Conservation (phyloP, 768 basidiomycete species). For the Hygrocybe punicea region DNA sequence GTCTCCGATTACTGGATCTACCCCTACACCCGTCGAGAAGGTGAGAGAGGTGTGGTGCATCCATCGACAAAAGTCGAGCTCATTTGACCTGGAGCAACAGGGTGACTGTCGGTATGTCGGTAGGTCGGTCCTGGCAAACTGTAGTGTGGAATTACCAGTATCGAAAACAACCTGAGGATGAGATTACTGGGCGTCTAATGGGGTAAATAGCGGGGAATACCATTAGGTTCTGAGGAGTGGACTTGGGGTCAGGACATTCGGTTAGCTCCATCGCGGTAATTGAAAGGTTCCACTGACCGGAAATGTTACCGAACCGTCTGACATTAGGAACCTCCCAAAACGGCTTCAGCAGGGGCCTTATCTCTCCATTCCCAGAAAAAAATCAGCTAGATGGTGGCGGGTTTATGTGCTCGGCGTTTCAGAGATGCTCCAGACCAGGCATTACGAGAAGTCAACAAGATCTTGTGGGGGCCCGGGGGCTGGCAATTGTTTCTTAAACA, state of each 20-base stretch:
- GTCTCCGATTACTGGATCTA: constrained; percentile 49
- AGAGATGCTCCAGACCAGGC: constrained; percentile 23
- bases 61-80: constrained; percentile 52
- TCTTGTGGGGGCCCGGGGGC: constrained; percentile 34
- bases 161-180: constrained; percentile 51
- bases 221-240: constrained; percentile 47
- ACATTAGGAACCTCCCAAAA: constrained; percentile 1
- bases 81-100: constrained; percentile 22
- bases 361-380: constrained; percentile 52
- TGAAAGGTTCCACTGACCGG: constrained; percentile 28
- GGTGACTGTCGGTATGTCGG: background rate
- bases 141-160: constrained; percentile 49
- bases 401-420: constrained; percentile 36
- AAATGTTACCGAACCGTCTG: constrained; percentile 54
- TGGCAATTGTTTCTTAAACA: constrained; percentile 9
- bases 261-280: constrained; percentile 1
- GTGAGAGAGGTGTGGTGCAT: constrained; percentile 42
- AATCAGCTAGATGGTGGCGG: constrained; percentile 47
- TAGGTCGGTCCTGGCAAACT: constrained; percentile 54
- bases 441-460: constrained; percentile 28
- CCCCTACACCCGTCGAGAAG: constrained; percentile 55
- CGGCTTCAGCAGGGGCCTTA: background rate
- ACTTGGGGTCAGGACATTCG: constrained; percentile 41
- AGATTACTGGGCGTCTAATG: background rate
- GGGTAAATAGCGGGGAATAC: constrained; percentile 22